phyloP scores from a whole-genome alignment of 129 eudicot species.

The Smallanthus sonchifolius region DNA sequence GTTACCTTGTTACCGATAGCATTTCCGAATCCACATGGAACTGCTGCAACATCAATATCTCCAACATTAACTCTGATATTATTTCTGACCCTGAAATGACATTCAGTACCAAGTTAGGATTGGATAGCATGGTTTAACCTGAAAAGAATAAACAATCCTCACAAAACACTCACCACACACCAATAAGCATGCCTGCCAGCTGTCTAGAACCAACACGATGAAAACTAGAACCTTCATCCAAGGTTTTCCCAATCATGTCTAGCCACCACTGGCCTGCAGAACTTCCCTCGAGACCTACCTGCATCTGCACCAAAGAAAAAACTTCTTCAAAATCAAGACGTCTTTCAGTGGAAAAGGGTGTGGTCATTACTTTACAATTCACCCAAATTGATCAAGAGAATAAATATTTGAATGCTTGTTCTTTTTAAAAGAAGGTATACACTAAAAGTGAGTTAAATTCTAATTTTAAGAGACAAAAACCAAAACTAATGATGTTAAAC shows the following conservation, averaged over 20 bases:
- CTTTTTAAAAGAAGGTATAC: background rate
- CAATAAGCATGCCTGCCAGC: slow-evolving; percentile 92
- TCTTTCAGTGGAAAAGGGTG: background rate
- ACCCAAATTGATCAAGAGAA: slow-evolving; percentile 5
- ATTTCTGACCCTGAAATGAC: slow-evolving; percentile 69
- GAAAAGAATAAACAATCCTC: background rate
- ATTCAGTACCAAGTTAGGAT: slow-evolving; percentile 1
- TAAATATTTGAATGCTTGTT: background rate
- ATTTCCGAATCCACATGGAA: slow-evolving; percentile 96
- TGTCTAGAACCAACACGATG: slow-evolving; percentile 87
- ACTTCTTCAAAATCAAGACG: background rate
- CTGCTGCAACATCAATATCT: slow-evolving; percentile 94
- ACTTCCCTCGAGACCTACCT: slow-evolving; percentile 96
- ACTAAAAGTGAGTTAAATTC: background rate
- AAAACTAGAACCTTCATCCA: slow-evolving; percentile 91
- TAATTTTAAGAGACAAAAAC: background rate
- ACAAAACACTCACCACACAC: slow-evolving; percentile 71
- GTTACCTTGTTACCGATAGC: slow-evolving; percentile 96
- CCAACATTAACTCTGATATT: slow-evolving; percentile 65
- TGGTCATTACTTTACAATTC: slow-evolving; percentile 1
- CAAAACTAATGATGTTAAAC: background rate
- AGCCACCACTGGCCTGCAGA: slow-evolving; percentile 96
- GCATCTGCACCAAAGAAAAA: slow-evolving; percentile 31
- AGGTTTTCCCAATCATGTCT: slow-evolving; percentile 73
- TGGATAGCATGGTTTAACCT: background rate